Evolutionary conservation across 2,329 filamentous ascomycete genomes (phyloP).

Genomic region (Curvularia eragrostidis): DNA sequence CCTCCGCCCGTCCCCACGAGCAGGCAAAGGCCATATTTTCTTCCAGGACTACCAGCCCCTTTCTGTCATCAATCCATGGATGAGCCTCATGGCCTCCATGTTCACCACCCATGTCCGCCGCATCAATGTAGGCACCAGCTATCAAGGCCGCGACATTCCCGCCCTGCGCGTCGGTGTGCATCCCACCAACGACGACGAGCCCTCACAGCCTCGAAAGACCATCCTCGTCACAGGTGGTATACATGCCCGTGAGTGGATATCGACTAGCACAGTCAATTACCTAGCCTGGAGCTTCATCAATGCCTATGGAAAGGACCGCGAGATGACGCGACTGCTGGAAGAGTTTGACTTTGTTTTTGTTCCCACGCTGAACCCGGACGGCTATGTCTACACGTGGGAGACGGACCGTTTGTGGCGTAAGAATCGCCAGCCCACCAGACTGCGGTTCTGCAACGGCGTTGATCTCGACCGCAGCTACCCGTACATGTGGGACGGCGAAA

Average conservation of each 20-base stretch:
- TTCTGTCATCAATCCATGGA: conserved; percentile 86
- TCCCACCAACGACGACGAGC: conserved; percentile 57
- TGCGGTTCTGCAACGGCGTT: conserved; percentile 83
- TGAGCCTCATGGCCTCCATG: conserved; percentile 86
- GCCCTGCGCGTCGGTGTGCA: conserved; percentile 77
- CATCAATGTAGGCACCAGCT: conserved; percentile 81
- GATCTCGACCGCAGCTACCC: conserved; percentile 89
- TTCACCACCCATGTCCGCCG: conserved; percentile 80
- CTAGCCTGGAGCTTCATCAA: conserved; percentile 88
- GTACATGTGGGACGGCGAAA: conserved; percentile 79
- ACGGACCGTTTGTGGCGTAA: conserved; percentile 94
- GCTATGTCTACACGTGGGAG: conserved; percentile 93
- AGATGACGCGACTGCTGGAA: conserved; percentile 78
- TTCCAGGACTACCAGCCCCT: conserved; percentile 92
- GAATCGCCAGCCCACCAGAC: conserved; percentile 81
- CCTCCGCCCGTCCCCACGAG: conserved; percentile 41
- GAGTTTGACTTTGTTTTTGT: conserved; percentile 88
- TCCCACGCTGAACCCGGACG: conserved; percentile 90
- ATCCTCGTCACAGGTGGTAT: conserved; percentile 82
- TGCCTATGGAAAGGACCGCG: conserved; percentile 74
- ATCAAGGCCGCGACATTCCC: conserved; percentile 84
- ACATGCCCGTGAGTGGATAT: conserved; percentile 98
- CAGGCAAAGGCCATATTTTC: conserved; percentile 69
- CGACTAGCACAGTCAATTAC: conserved; percentile 88
- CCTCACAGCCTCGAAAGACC: conserved; percentile 68